A percentile compares a stretch with the other conserved stretches of the same genome.
phyloP scores from a whole-genome alignment of 352 stramenopile genomes.

The Blastocystis sp. region DNA sequence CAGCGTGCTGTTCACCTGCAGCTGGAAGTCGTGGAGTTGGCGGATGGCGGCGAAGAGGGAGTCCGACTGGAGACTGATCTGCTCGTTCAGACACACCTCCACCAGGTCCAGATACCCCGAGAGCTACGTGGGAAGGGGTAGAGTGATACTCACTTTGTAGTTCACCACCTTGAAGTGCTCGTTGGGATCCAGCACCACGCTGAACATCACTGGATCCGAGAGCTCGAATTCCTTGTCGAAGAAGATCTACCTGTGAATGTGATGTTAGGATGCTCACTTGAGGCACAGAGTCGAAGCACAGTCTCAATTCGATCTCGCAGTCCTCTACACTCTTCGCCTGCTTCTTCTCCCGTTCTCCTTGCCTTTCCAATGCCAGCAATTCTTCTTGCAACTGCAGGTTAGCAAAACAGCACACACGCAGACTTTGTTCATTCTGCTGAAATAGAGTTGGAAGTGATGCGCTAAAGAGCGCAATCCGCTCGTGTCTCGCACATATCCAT shows the following conservation, averaged over 20 bases:
- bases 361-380: conserved; percentile 2
- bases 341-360: conserved; percentile 1
- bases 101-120: conserved; percentile 47
- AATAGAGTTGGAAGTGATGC: conserved; percentile 54
- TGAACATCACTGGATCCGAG: conserved; percentile 44
- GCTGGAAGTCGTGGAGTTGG: conserved; percentile 55
- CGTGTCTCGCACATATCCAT: conserved; percentile 42
- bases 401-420: neutral
- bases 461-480: conserved; percentile 31
- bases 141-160: conserved; percentile 24
- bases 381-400: conserved; percentile 37
- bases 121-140: neutral
- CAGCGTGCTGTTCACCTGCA: conserved; percentile 16
- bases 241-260: neutral
- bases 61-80: conserved; percentile 44
- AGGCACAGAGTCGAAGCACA: conserved; percentile 55
- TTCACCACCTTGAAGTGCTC: conserved; percentile 53
- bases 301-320: conserved; percentile 17
- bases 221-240: conserved; percentile 45
- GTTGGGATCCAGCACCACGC: conserved; percentile 42
- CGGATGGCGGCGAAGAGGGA: conserved; percentile 36
- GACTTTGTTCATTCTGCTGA: conserved; percentile 53
- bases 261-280: neutral
- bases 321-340: conserved; percentile 1
- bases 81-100: conserved; percentile 53